A percentile compares a stretch with the other conserved stretches of the same genome.
Conservation (phyloP, 2,329 filamentous ascomycete genomes). For the Biscogniauxia mediterranea region DNA sequence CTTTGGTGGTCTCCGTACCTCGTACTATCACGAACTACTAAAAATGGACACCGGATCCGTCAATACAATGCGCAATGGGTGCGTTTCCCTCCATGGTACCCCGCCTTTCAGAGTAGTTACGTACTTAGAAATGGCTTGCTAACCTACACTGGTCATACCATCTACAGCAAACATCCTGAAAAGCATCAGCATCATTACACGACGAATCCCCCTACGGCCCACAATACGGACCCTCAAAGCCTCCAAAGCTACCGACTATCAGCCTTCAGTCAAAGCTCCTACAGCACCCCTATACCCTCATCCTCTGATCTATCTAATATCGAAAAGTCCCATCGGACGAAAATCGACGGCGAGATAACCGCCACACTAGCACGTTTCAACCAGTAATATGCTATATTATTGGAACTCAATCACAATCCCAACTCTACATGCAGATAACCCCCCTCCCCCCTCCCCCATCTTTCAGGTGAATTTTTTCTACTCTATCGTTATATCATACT, state of each 20-base stretch:
- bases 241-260: neutral
- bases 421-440: neutral
- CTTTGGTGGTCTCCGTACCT: too few species aligned
- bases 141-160: neutral
- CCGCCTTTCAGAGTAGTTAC: too few species aligned
- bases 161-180: neutral
- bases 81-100: neutral
- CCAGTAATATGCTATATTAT: neutral
- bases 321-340: neutral
- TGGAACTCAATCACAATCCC: neutral
- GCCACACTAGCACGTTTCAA: neutral
- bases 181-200: neutral
- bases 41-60: neutral
- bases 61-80: neutral
- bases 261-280: neutral
- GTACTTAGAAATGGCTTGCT: neutral
- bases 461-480: too few species aligned
- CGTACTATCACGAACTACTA: too few species aligned
- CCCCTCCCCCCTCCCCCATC: too few species aligned
- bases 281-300: neutral
- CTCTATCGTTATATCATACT: too few species aligned
- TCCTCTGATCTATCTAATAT: neutral
- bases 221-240: neutral
- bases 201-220: neutral
- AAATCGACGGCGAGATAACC: neutral